phyloP scores from a whole-genome alignment of 805 yeast genomes.

The Yarrowia sp. region DNA sequence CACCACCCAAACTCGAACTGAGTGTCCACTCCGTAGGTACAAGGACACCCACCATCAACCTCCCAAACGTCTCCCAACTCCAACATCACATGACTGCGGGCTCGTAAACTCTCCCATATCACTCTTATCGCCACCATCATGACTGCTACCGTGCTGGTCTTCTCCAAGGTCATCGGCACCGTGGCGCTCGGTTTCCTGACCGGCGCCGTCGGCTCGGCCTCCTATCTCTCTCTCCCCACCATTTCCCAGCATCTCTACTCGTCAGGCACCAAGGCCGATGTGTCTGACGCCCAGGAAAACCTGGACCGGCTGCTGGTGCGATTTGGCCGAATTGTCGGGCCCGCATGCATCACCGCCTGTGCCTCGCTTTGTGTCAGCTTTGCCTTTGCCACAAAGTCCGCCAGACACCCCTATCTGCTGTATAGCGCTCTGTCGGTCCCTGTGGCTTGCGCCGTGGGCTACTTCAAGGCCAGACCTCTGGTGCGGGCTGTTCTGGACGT shows the following conservation, averaged over 20 bases:
- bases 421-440: slow-evolving; percentile 50
- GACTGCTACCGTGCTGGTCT: slow-evolving; percentile 44
- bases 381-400: slow-evolving; percentile 44
- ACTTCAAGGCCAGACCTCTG: slow-evolving; percentile 34
- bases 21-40: no score
- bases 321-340: slow-evolving; percentile 40
- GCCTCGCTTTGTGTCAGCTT: slow-evolving; percentile 46
- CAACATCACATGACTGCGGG: not conserved
- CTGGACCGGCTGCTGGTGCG: slow-evolving; percentile 29
- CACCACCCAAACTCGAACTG: no score
- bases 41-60: no score
- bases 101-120: not conserved
- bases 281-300: slow-evolving; percentile 38
- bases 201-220: slow-evolving; percentile 46
- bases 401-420: slow-evolving; percentile 50
- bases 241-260: slow-evolving; percentile 36
- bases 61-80: not conserved
- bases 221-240: slow-evolving; percentile 42
- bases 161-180: slow-evolving; percentile 51
- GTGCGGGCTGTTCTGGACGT: slow-evolving; percentile 17
- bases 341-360: slow-evolving; percentile 44
- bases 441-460: slow-evolving; percentile 35
- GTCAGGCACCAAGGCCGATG: slow-evolving; percentile 26
- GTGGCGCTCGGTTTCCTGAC: slow-evolving; percentile 51
- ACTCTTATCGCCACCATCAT: slow-evolving; percentile 17